Conservation (phyloP, 148 eudicot genomes). For the Camellia sinensis region DNA sequence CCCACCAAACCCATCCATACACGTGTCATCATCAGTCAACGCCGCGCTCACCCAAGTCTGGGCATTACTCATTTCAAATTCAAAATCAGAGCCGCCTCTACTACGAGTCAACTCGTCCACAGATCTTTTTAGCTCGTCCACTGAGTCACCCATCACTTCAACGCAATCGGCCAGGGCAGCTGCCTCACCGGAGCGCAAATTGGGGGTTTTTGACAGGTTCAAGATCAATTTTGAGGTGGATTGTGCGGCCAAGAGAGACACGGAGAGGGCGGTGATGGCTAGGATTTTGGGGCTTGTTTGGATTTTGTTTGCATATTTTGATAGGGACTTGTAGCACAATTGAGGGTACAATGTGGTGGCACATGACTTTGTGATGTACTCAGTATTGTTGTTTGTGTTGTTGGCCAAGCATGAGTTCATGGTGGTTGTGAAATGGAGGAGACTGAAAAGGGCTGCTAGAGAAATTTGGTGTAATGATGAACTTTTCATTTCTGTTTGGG, state of each 20-base stretch:
- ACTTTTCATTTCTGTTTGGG: background rate
- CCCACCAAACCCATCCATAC: slow-evolving; percentile 32
- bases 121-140: slow-evolving; percentile 23
- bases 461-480: background rate
- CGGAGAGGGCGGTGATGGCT: slow-evolving; percentile 27
- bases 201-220: slow-evolving; percentile 12
- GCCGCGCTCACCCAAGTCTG: slow-evolving; percentile 48
- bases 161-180: slow-evolving; percentile 36
- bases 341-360: slow-evolving; percentile 29
- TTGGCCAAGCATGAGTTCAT: slow-evolving; percentile 9
- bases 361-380: slow-evolving; percentile 28
- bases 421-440: slow-evolving; percentile 10
- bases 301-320: slow-evolving; percentile 21
- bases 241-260: slow-evolving; percentile 22
- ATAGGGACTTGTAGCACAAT: slow-evolving; percentile 30
- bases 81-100: background rate
- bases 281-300: slow-evolving; percentile 27
- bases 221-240: slow-evolving; percentile 13
- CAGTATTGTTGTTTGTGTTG: background rate
- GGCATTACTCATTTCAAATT: slow-evolving; percentile 22
- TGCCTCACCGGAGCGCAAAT: slow-evolving; percentile 23
- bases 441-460: background rate
- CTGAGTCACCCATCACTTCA: slow-evolving; percentile 22
- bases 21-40: slow-evolving; percentile 32
- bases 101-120: slow-evolving; percentile 15